Base-by-base conservation (phyloP, 306 rosid genomes). In the Argentina anserina region DNA sequence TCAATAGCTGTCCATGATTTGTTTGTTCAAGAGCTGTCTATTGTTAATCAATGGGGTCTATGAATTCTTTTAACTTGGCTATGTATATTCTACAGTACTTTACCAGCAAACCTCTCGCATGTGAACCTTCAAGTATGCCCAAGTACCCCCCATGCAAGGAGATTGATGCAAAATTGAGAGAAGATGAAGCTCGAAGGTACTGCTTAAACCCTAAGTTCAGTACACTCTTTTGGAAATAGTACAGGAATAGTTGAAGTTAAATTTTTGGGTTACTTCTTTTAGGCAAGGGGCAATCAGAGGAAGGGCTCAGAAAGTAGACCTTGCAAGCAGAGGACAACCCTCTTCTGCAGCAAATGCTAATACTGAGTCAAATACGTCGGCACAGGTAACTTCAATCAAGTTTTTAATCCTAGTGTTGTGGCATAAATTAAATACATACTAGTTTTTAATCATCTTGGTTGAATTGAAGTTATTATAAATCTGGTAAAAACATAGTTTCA, bases 111-210 rank as follows among this genome's bases (percentile, higher is more conserved):
- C 97, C 98, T 62, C 82, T 80, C 74, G 86, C 98, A 45, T 93
- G 98, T 53, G 90, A 91, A 78, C 92, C 97, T 67, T 89, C 97
- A 78, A 86, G 83, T 75, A 84, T 93, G 75, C 98, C 97, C 45
- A 91, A 85, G 80, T 93, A 89, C 84, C 96, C 94, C 69, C 96
- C 97, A 34, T 86, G 94, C 86, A 93, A 93, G 86, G 98, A 93
- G 86, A 93, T 93, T 34, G 94, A 93, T 82, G 85, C 85, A 36
- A 93, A 89, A 78, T 72, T 91, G 77, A 86, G 82, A 75, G 90
- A 84, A 59, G 92, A 80, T 76, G 88, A 80, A 81, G 81, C 80
- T 56, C 85, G 89, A 87, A 88, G 96, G 98, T 93, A 90, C 81
- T 60, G 63, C 20, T 31, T 55, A 50, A 45, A 66, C 5, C 31